Conservation (phyloP, 2,329 filamentous ascomycete genomes). For the Paraphoma sp. region DNA sequence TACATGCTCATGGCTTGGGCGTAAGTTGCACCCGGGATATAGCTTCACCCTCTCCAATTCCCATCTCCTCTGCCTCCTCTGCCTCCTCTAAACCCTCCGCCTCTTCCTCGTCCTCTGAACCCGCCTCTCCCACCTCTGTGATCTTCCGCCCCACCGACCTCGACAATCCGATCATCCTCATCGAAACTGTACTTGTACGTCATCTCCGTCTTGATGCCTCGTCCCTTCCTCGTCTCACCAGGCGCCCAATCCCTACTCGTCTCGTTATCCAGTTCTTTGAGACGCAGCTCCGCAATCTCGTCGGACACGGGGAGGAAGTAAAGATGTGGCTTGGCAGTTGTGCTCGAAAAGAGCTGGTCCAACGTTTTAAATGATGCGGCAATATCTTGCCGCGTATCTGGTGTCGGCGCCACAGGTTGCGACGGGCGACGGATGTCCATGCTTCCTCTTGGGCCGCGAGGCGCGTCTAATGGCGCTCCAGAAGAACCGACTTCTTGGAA, state of each 20-base stretch:
- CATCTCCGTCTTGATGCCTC: constrained; percentile 33
- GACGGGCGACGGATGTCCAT: constrained; percentile 9
- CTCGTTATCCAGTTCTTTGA: constrained; percentile 63
- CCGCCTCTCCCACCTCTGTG: constrained; percentile 18
- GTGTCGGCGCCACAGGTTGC: constrained; percentile 1
- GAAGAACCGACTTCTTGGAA: constrained; percentile 43
- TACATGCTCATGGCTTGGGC: too few species aligned
- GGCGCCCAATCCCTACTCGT: constrained; percentile 52
- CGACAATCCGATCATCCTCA: constrained; percentile 52
- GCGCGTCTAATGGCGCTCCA: constrained; percentile 25
- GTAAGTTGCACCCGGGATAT: neutral
- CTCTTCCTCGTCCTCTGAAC: constrained; percentile 13
- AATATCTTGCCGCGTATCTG: constrained; percentile 28
- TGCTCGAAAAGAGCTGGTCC: constrained; percentile 66
- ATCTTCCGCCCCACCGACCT: constrained; percentile 43
- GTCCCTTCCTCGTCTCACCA: constrained; percentile 36
- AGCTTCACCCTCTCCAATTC: constrained; percentile 13
- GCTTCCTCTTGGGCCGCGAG: constrained; percentile 26
- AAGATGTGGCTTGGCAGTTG: constrained; percentile 67
- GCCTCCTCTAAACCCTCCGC: constrained; percentile 1
- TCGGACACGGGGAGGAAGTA: constrained; percentile 71
- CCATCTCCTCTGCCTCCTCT: constrained; percentile 14
- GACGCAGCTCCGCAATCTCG: constrained; percentile 68
- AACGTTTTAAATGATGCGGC: constrained; percentile 59
- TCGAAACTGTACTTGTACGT: constrained; percentile 54